Evolutionary conservation across 192 early-diverging fungal species (phyloP).

Genomic region (Coemansia sp.): DNA sequence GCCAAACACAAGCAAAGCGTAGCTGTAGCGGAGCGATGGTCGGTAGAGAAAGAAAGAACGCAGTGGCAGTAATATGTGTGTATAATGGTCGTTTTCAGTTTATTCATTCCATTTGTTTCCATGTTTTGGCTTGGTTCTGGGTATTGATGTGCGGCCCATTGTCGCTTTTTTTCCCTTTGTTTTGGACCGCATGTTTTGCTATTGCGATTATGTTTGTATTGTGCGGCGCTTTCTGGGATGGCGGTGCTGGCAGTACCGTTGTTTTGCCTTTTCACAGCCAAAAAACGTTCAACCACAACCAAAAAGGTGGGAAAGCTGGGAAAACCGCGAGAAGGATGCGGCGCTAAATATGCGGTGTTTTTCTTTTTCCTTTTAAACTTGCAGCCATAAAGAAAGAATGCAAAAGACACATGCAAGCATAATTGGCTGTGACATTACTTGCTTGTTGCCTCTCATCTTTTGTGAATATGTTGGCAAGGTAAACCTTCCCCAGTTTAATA

Average conservation of each 20-base stretch:
- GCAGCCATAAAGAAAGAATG: neutral
- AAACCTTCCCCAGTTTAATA: no score
- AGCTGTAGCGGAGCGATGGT: neutral
- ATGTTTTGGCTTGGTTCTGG: neutral
- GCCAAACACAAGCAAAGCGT: neutral
- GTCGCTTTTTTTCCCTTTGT: neutral
- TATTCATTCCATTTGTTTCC: neutral
- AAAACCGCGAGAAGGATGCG: neutral
- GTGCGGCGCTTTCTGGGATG: conserved; percentile 9
- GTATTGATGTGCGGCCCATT: conserved; percentile 2
- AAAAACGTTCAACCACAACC: no score
- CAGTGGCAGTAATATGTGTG: no score
- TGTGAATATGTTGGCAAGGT: no score
- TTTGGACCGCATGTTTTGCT: neutral
- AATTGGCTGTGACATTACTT: neutral
- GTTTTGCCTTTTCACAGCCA: conserved; percentile 6
- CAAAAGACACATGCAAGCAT: neutral
- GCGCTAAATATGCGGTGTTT: neutral
- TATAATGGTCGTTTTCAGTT: neutral
- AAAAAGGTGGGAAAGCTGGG: no score
- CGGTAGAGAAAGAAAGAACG: neutral
- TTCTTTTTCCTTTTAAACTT: neutral
- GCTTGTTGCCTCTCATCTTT: neutral
- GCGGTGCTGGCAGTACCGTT: conserved; percentile 1
- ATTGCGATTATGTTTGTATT: neutral